A percentile compares a stretch with the other conserved stretches of the same genome.
phyloP scores from a whole-genome alignment of 2,329 filamentous ascomycete genomes.

The Claviceps cyperi region DNA sequence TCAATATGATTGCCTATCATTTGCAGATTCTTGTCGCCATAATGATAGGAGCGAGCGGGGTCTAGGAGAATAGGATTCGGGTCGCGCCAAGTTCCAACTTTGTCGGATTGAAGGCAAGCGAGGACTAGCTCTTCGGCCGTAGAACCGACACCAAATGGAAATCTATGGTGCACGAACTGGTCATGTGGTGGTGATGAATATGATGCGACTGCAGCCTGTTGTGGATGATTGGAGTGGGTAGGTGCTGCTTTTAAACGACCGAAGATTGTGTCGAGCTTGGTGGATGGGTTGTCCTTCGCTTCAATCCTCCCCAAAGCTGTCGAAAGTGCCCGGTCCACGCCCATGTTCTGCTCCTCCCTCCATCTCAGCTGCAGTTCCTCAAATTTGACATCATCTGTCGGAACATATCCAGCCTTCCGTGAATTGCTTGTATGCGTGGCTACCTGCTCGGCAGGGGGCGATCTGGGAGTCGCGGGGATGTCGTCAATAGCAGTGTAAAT shows the following conservation, averaged over 20 bases:
- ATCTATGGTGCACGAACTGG: slow-evolving; percentile 9
- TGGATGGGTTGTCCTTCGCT: slow-evolving; percentile 19
- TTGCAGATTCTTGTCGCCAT: slow-evolving; percentile 28
- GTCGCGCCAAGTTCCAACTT: slow-evolving; percentile 28
- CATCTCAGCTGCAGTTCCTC: slow-evolving; percentile 36
- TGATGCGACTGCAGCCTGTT: slow-evolving; percentile 5
- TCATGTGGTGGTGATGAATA: not conserved
- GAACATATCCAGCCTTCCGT: slow-evolving; percentile 23
- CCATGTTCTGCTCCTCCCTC: slow-evolving; percentile 31
- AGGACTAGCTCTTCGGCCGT: slow-evolving; percentile 27
- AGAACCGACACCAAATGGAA: slow-evolving; percentile 18
- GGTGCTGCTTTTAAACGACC: slow-evolving; percentile 17
- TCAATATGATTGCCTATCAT: slow-evolving; percentile 29
- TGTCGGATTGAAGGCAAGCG: slow-evolving; percentile 28
- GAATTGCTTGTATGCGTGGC: slow-evolving; percentile 9
- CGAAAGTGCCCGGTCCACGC: slow-evolving; percentile 26
- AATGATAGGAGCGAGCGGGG: slow-evolving; percentile 19
- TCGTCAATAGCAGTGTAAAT: slow-evolving; percentile 39
- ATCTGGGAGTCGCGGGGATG: slow-evolving; percentile 42
- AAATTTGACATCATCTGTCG: slow-evolving; percentile 25
- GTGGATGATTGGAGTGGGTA: not conserved
- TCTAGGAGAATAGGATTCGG: slow-evolving; percentile 23
- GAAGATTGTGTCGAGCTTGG: slow-evolving; percentile 26
- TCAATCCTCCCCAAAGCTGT: slow-evolving; percentile 30
- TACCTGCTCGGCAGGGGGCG: slow-evolving; percentile 26